Evolutionary conservation across 306 rosid genomes (phyloP).

Genomic region (Cucumis hystrix): DNA sequence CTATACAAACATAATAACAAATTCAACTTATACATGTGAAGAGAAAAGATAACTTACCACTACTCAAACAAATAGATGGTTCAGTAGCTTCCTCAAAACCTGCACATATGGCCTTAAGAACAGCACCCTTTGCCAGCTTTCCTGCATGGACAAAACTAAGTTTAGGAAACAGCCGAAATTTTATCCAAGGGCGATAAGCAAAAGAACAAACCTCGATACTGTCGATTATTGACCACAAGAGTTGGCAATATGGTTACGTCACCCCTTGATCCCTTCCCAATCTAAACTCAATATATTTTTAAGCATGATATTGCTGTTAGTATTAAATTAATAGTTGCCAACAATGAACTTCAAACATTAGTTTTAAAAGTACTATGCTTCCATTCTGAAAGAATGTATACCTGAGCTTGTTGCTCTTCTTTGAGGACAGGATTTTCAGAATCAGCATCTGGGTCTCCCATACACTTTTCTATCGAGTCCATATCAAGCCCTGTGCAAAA

Average conservation of each 20-base stretch:
- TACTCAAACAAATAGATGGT: conserved; percentile 94
- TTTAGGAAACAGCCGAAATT: conserved; percentile 3
- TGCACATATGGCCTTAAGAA: conserved; percentile 90
- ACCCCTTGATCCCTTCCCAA: conserved; percentile 88
- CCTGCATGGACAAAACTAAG: conserved; percentile 47
- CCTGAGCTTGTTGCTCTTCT: conserved; percentile 98
- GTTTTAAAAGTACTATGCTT: not conserved
- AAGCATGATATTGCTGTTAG: conserved; percentile 1
- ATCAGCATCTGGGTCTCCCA: conserved; percentile 79
- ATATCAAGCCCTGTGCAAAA: conserved; percentile 62
- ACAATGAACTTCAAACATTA: not conserved
- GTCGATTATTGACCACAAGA: conserved; percentile 92
- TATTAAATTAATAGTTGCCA: not conserved
- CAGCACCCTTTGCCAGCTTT: conserved; percentile 88
- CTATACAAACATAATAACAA: not conserved
- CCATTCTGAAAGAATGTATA: conserved; percentile 4
- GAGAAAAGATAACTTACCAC: conserved; percentile 36
- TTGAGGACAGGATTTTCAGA: conserved; percentile 71
- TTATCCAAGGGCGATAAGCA: conserved; percentile 5
- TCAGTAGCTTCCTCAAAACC: conserved; percentile 98
- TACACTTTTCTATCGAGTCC: conserved; percentile 60
- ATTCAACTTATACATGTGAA: conserved; percentile 1
- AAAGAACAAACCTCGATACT: conserved; percentile 72
- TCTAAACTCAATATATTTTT: conserved; percentile 13
- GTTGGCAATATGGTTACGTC: conserved; percentile 98